Conservation (phyloP, 768 basidiomycete genomes). For the Butyriboletus loyo region DNA sequence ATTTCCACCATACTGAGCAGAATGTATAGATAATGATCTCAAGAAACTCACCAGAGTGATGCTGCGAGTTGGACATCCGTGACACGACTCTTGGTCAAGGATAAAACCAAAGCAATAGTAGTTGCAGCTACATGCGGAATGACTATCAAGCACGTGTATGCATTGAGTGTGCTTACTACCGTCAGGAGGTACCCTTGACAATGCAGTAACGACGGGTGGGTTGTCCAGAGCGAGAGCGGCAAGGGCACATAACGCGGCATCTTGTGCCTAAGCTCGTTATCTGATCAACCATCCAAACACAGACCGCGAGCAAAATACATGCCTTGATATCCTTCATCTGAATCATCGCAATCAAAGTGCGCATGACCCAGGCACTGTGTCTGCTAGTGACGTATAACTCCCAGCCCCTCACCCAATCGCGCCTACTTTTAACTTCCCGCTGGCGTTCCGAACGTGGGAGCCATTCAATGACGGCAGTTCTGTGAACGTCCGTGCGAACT, state of each 20-base stretch:
- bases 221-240: slow-evolving; percentile 69
- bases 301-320: not conserved
- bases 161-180: slow-evolving; percentile 32
- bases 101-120: slow-evolving; percentile 42
- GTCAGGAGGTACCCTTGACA: slow-evolving; percentile 45
- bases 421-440: slow-evolving; percentile 52
- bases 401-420: slow-evolving; percentile 73
- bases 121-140: slow-evolving; percentile 10
- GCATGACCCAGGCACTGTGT: slow-evolving; percentile 59
- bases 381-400: slow-evolving; percentile 37
- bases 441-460: slow-evolving; percentile 53
- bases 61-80: slow-evolving; percentile 68
- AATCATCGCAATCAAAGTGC: slow-evolving; percentile 48
- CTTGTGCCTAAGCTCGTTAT: slow-evolving; percentile 48
- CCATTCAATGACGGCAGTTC: slow-evolving; percentile 58
- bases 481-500: slow-evolving; percentile 48
- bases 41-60: slow-evolving; percentile 54
- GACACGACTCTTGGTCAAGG: slow-evolving; percentile 55
- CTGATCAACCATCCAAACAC: not conserved
- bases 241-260: slow-evolving; percentile 61
- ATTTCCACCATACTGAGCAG: not conserved
- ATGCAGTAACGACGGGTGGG: slow-evolving; percentile 43
- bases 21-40: not conserved
- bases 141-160: slow-evolving; percentile 3
- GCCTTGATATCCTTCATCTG: slow-evolving; percentile 56